Base-by-base conservation (phyloP, 306 rosid species). In the Trifolium pratense region DNA sequence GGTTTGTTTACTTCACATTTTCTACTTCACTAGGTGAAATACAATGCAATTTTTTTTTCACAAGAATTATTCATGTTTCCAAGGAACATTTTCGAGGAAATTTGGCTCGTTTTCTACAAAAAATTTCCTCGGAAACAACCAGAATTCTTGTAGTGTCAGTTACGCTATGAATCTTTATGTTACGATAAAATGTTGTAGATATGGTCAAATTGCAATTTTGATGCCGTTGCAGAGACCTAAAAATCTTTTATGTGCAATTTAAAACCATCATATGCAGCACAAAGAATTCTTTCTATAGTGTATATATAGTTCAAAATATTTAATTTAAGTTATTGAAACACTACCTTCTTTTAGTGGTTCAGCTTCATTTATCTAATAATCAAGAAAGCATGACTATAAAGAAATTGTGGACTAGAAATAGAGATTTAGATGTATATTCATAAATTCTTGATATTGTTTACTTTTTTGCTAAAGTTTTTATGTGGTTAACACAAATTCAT, bases 1-100 rank as follows among this genome's bases (percentile, higher is more conserved):
- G 92, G 96, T 90, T 61, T 84, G 70, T 32, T 14, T 1, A 65
- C 0, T 68, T 67, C 29, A 64, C 70, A 58, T 68, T 65, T 69
- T 26, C 31, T 26, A 43, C 56, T 3, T 16, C 75, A 23, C 49
- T 59, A 61, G 45, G n/a, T 17, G n/a, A n/a, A n/a, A n/a, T n/a
- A n/a, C n/a, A n/a, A n/a, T n/a, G n/a, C n/a, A n/a, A n/a, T n/a
- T n/a, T n/a, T n/a, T n/a, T n/a, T n/a, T n/a, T n/a, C n/a, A n/a
- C n/a, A n/a, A n/a, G n/a, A n/a, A n/a, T n/a, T n/a, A n/a, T n/a
- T n/a, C n/a, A n/a, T n/a, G n/a, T n/a, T n/a, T n/a, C n/a, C n/a
- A n/a, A n/a, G n/a, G n/a, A n/a, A n/a, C n/a, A n/a, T n/a, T n/a
- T n/a, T n/a, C n/a, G n/a, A n/a, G n/a, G n/a, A n/a, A n/a, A n/a